Evolutionary conservation across 2,329 filamentous ascomycete species (phyloP).

Genomic region (Neonectria ditissima): DNA sequence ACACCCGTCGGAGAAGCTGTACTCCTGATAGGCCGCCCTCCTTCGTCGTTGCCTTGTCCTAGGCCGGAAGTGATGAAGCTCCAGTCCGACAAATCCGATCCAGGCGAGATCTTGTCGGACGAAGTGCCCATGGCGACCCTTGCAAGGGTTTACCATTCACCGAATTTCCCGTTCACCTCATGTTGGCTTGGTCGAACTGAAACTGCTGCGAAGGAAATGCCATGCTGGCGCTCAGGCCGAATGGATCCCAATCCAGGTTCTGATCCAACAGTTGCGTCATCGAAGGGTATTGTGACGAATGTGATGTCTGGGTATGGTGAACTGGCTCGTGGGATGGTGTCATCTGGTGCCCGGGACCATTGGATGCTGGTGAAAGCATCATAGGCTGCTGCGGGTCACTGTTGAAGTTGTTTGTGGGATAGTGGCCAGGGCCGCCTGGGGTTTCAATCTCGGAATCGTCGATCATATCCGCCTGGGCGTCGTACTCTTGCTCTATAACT

Average conservation of each 20-base stretch:
- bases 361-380: constrained; percentile 56
- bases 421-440: constrained; percentile 73
- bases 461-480: constrained; percentile 88
- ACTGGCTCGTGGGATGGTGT: constrained; percentile 52
- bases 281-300: constrained; percentile 65
- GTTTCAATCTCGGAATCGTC: constrained; percentile 83
- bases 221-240: constrained; percentile 94
- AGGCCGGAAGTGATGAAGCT: not conserved
- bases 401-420: constrained; percentile 67
- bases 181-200: constrained; percentile 74
- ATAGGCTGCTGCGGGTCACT: constrained; percentile 56
- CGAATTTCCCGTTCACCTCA: constrained; percentile 50
- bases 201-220: constrained; percentile 90
- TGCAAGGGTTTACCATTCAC: constrained; percentile 13
- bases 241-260: constrained; percentile 91
- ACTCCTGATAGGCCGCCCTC: not conserved
- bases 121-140: not conserved
- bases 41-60: not conserved
- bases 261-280: constrained; percentile 78
- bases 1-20: not conserved
- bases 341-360: constrained; percentile 52
- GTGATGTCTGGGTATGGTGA: constrained; percentile 48
- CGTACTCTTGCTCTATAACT: constrained; percentile 94
- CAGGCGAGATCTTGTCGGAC: not conserved
- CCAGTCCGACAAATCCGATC: not conserved